Base-by-base conservation (phyloP, 2,329 filamentous ascomycete genomes). In the Graphilbum ipis-grandicollis region DNA sequence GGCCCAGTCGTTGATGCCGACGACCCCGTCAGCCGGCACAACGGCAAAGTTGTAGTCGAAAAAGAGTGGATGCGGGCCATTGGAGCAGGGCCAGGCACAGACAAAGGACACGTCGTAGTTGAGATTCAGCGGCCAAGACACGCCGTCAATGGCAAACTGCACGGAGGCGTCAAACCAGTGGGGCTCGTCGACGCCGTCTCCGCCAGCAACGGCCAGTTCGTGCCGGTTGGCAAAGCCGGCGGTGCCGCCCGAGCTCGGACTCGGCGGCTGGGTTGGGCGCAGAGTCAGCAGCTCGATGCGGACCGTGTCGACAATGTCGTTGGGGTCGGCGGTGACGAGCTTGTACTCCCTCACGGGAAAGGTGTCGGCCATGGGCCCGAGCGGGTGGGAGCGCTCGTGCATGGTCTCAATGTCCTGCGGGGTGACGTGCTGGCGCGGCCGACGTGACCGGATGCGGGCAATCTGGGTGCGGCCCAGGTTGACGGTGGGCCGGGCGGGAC, bases 281-380 rank as follows among this genome's bases (percentile, higher is more conserved):
- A 84, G 66, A 35, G 62, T 68, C 17, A 84, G 59, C 47, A 76
- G 65, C 54, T 84, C 76, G 43, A 84, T 71, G 32, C 78, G 67
- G 26, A 83, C 75, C 14, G 71, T 66, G 50, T 83, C 76, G 12
- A 71, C 59, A 13, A 67, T 58, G 41, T 74, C 65, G 39, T 74
- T 67, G 4, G 56, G 53, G 38, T 74, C 65, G 5, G 75, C 69
- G 22, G 61, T 52, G 2, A 74, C 60, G 5, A 81, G 62, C 34
- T 70, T 57, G 53, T 82, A 85, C 46, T 85, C 79, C 19, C 62
- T 60, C 9, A 81, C 66, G 0, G 76, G 76, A 45, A 77, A 83
- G 10, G 59, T 53, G 38, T 70, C 61, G 4, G 74, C 65, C 9
- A 65, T 57, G 1, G 77, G 75, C 0, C 79, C 79, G 6, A 84